phyloP scores from a whole-genome alignment of 305 asterid genomes.

The Rubia peregrina region DNA sequence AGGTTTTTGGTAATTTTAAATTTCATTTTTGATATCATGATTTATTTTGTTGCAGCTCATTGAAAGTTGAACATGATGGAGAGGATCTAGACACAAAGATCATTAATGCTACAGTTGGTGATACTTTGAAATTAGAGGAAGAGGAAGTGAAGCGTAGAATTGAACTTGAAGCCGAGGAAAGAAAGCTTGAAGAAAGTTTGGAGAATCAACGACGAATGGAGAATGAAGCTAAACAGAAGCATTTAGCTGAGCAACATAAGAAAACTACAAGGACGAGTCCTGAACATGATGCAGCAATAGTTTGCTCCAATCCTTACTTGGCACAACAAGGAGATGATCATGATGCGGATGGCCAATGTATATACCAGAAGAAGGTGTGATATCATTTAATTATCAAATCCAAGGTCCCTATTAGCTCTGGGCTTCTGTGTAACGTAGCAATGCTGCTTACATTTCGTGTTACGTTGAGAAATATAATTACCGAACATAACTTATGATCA shows the following conservation, averaged over 20 bases:
- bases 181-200: conserved; percentile 95
- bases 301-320: conserved; percentile 24
- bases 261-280: conserved; percentile 22
- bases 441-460: conserved; percentile 10
- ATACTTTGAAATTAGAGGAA: conserved; percentile 42
- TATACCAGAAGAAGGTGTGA: conserved; percentile 34
- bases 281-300: conserved; percentile 33
- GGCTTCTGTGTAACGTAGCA: background rate
- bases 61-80: conserved; percentile 38
- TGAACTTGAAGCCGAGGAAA: conserved; percentile 96
- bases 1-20: background rate
- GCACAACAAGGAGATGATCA: conserved; percentile 31
- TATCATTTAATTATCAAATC: conserved; percentile 8
- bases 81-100: conserved; percentile 32
- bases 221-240: conserved; percentile 90
- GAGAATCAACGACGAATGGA: conserved; percentile 91
- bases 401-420: background rate
- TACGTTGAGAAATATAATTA: conserved; percentile 3
- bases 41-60: conserved; percentile 43
- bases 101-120: conserved; percentile 34
- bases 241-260: conserved; percentile 68
- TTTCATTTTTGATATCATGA: background rate
- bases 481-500: conserved; percentile 16
- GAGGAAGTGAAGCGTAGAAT: conserved; percentile 60
- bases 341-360: conserved; percentile 30